phyloP scores from a whole-genome alignment of 192 early-diverging fungal genomes.

The Gaertneriomyces semiglobifer region DNA sequence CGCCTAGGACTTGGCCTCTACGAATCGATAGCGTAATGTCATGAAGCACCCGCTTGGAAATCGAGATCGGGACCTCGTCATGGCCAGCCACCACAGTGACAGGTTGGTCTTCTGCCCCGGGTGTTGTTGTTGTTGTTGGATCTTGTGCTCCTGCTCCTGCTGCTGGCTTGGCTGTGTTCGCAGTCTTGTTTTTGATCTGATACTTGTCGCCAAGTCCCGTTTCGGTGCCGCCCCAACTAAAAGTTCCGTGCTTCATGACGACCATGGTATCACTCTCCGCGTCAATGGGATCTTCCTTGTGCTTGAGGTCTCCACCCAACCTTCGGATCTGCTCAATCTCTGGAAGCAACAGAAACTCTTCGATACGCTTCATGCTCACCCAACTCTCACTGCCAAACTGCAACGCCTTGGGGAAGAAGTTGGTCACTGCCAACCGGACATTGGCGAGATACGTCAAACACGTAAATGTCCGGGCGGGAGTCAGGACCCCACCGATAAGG shows the following conservation, averaged over 20 bases:
- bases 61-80: neutral
- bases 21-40: constrained; percentile 32
- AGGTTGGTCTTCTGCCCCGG: too few relatives aligned
- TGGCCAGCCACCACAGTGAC: too few relatives aligned
- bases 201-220: constrained; percentile 7
- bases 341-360: constrained; percentile 41
- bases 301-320: neutral
- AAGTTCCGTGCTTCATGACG: constrained; percentile 30
- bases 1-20: constrained; percentile 36
- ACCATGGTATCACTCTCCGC: constrained; percentile 12
- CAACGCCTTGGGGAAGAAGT: constrained; percentile 48
- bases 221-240: constrained; percentile 31
- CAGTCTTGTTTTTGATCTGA: constrained; percentile 9
- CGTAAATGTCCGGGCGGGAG: constrained; percentile 41
- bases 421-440: constrained; percentile 43
- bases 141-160: too few relatives aligned
- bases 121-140: too few relatives aligned
- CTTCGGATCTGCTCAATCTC: constrained; percentile 24
- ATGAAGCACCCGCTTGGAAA: constrained; percentile 15
- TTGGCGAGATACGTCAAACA: constrained; percentile 35
- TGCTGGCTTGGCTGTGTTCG: neutral
- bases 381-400: constrained; percentile 38
- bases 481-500: constrained; percentile 41
- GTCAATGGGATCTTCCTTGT: constrained; percentile 11
- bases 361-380: constrained; percentile 40